These are phyloP conservation scores for Candida buenavistaensis DNA, from an alignment of 1,139 yeast genomes.

Conservation along the genomic window DNA sequence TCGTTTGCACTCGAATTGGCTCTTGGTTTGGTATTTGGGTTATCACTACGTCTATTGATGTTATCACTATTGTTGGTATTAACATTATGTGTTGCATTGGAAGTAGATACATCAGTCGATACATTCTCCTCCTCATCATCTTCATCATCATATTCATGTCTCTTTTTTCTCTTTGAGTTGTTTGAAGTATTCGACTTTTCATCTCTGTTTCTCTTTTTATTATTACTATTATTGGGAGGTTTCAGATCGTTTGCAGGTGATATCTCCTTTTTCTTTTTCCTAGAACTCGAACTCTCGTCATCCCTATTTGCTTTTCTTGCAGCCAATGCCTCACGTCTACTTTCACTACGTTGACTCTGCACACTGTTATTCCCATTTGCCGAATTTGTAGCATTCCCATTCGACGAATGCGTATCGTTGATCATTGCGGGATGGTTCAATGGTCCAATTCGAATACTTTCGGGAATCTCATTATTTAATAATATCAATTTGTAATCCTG, in stretches of 20 bases:
- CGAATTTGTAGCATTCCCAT: no score
- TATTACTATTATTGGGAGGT: neutral
- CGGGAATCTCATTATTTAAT: conserved; percentile 74
- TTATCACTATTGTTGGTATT: neutral
- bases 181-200: conserved; percentile 1
- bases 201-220: conserved; percentile 6
- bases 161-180: conserved; percentile 7
- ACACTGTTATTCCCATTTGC: conserved; percentile 50
- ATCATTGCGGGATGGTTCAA: conserved; percentile 89
- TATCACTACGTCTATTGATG: conserved; percentile 11
- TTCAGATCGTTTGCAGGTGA: neutral
- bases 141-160: conserved; percentile 7
- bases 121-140: conserved; percentile 4
- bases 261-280: conserved; percentile 24
- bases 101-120: conserved; percentile 1
- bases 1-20: conserved; percentile 38
- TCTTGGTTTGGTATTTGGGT: conserved; percentile 2
- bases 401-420: conserved; percentile 35
- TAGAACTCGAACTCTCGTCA: conserved; percentile 11
- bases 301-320: conserved; percentile 65
- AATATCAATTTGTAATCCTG: conserved; percentile 75
- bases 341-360: conserved; percentile 74
- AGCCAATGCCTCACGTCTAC: conserved; percentile 88
- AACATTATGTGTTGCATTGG: conserved; percentile 5
- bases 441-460: conserved; percentile 64